Conservation (phyloP, 768 basidiomycete species). For the Coprinellus aureogranulatus region DNA sequence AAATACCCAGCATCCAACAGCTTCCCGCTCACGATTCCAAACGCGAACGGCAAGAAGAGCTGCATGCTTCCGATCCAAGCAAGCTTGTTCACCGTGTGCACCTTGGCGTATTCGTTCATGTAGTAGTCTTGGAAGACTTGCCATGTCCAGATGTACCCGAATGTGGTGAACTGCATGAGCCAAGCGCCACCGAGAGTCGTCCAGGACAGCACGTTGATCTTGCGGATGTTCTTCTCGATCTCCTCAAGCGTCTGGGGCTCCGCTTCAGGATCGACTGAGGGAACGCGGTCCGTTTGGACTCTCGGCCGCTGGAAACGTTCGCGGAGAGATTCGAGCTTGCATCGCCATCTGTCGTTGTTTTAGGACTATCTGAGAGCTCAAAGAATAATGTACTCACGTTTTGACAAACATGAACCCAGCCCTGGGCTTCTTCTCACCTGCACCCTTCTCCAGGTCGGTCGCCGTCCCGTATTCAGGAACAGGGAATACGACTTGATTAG, state of each 20-base stretch:
- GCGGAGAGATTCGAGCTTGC: neutral
- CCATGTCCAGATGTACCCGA: constrained; percentile 11
- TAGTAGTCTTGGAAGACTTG: constrained; percentile 11
- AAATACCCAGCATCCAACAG: constrained; percentile 49
- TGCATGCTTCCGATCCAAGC: constrained; percentile 47
- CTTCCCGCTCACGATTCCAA: constrained; percentile 40
- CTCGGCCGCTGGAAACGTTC: neutral
- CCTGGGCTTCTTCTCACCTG: neutral
- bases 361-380: neutral
- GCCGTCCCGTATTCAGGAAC: neutral
- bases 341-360: neutral
- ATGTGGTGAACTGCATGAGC: constrained; percentile 10
- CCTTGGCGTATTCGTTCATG: constrained; percentile 6
- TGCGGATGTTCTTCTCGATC: constrained; percentile 3
- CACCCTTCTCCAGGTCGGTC: neutral
- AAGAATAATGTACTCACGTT: neutral
- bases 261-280: constrained; percentile 1
- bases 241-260: constrained; percentile 6
- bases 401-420: neutral
- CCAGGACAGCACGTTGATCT: constrained; percentile 5
- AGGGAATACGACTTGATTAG: neutral
- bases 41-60: constrained; percentile 41
- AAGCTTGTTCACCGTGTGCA: neutral
- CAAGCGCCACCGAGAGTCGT: constrained; percentile 9
- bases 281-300: constrained; percentile 3